Base-by-base conservation (phyloP, 768 basidiomycete species). In the Leucosporidium yakuticum region DNA sequence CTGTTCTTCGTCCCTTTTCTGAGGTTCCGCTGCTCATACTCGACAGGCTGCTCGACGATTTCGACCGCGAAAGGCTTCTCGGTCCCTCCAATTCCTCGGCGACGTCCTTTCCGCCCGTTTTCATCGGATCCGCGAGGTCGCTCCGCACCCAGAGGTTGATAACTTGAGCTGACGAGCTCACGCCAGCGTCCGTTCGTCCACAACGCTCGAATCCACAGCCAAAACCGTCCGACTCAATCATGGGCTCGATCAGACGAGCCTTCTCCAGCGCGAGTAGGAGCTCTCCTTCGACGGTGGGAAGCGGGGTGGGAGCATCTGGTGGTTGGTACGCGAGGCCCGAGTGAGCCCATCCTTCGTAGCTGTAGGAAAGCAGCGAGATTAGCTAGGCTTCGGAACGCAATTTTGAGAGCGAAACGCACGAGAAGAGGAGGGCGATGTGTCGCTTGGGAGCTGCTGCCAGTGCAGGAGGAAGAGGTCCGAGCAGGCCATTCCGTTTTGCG, bases 371-470 rank as follows among this genome's bases (percentile, higher is more conserved):
- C 8, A 20, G 21, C 17, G 17, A 47, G 32, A 27, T 50, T 8
- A 31, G 23, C 29, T 0, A 4, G 48, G 1, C 17, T 23, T 5
- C 12, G 7, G 27, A 60, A 47, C 39, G n/a, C 39, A 44, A 44
- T 44, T 44, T 44, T 44, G 39, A 17, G 31, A 53, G 64, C 44
- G 14, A 70, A 44, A 44, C 39, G 39, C 39, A 44, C 65, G 67
- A 88, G 77, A 98, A 91, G 75, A 90, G 88, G 62, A 99, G 81
- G 1, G 96, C 96, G 69, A 99, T 91, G 80, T 97, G 97, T 62
- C 90, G 88, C 48, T 83, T 82, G 11, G 90, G 84, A 0, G 65
- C 66, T n/a, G 49, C 50, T 11, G 72, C 72, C 48, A 73, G 69
- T 1, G 71, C 48, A 1, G 71, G 60, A 4, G 71, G 71, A 0